Conservation (phyloP, 2,329 filamentous ascomycete species). For the Podosphaera aphanis region DNA sequence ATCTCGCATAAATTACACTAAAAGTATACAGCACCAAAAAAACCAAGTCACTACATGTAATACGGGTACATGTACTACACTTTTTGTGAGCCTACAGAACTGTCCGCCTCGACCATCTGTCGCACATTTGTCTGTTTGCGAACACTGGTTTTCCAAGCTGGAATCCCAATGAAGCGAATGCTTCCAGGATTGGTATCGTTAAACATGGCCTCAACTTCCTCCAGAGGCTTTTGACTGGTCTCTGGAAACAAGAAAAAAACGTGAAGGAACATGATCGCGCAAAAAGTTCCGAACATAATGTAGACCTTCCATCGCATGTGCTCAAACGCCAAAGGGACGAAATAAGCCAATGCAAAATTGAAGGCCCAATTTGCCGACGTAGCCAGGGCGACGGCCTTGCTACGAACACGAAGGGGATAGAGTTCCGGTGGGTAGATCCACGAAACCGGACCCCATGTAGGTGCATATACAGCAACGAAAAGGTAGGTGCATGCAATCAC, state of each 20-base stretch:
- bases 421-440: slow-evolving; percentile 28
- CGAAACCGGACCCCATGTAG: slow-evolving; percentile 26
- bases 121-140: neutral
- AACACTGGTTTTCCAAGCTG: slow-evolving; percentile 14
- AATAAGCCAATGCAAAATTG: slow-evolving; percentile 23
- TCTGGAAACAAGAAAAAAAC: slow-evolving; percentile 33
- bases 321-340: slow-evolving; percentile 23
- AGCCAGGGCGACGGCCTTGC: slow-evolving; percentile 28
- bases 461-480: slow-evolving; percentile 31
- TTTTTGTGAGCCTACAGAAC: neutral
- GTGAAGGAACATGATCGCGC: slow-evolving; percentile 25
- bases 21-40: no score
- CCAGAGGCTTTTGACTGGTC: slow-evolving; percentile 29
- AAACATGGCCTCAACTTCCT: slow-evolving; percentile 28
- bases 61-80: no score
- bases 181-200: slow-evolving; percentile 15
- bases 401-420: slow-evolving; percentile 24
- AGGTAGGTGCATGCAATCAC: slow-evolving; percentile 44
- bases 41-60: no score
- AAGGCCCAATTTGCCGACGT: slow-evolving; percentile 25
- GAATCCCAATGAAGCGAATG: slow-evolving; percentile 11
- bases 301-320: slow-evolving; percentile 28
- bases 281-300: slow-evolving; percentile 28
- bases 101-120: neutral
- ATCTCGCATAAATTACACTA: no score